phyloP scores from a whole-genome alignment of 441 rosid species.

The Geranium incanum region DNA sequence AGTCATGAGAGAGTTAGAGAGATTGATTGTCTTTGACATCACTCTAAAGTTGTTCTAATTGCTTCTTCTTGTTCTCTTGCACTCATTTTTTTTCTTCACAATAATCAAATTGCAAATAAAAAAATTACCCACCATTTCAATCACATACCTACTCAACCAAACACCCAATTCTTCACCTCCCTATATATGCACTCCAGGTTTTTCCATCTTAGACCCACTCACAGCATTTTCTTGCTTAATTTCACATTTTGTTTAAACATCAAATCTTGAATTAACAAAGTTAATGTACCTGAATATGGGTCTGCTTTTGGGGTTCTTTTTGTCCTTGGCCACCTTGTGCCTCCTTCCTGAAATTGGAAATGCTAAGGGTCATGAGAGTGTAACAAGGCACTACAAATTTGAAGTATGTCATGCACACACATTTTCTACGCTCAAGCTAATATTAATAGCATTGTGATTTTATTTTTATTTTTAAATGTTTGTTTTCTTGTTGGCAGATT shows the following conservation, averaged over 20 bases:
- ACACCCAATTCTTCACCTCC: background rate
- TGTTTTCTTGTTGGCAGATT: constrained; percentile 25
- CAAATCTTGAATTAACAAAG: background rate
- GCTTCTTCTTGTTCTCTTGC: background rate
- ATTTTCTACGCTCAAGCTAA: background rate
- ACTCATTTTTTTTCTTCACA: background rate
- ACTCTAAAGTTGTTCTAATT: background rate
- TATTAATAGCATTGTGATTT: background rate
- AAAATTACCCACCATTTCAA: constrained; percentile 3
- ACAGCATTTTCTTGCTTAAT: background rate
- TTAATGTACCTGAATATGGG: background rate
- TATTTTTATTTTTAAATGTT: background rate
- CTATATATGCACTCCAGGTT: constrained; percentile 3
- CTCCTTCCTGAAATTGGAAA: constrained; percentile 5
- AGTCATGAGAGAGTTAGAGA: background rate
- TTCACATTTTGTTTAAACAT: too few species aligned
- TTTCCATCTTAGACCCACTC: background rate
- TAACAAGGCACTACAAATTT: constrained; percentile 39
- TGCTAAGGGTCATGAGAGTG: constrained; percentile 26
- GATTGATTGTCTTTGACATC: constrained; percentile 8
- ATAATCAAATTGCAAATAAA: background rate
- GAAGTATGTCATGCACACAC: constrained; percentile 30
- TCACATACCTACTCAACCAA: constrained; percentile 9
- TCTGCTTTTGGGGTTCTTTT: background rate
- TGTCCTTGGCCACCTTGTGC: constrained; percentile 4